These are phyloP conservation scores for Rhodotorula sp. DNA, from an alignment of 1,284 basidiomycete genomes.

Conservation along the genomic window DNA sequence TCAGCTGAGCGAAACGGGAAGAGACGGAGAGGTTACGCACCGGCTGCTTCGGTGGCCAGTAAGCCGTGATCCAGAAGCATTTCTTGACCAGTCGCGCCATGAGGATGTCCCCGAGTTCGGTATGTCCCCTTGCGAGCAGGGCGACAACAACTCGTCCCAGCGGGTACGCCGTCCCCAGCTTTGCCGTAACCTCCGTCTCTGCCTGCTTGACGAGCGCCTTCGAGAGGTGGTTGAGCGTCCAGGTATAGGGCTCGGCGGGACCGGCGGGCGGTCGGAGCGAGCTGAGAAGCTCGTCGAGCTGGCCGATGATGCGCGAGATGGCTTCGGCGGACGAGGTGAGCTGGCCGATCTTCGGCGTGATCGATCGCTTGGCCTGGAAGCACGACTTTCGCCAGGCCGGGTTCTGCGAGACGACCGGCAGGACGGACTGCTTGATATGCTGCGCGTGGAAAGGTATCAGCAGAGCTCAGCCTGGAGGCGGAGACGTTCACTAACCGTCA, in stretches of 20 bases:
- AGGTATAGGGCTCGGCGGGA: constrained; percentile 61
- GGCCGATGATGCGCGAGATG: constrained; percentile 66
- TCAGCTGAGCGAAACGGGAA: neutral
- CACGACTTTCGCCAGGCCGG: constrained; percentile 55
- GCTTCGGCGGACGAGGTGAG: constrained; percentile 73
- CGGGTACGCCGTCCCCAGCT: constrained; percentile 78
- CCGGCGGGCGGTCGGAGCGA: constrained; percentile 43
- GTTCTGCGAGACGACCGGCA: constrained; percentile 69
- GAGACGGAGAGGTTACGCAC: constrained; percentile 41
- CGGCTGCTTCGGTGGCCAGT: constrained; percentile 49
- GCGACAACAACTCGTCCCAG: constrained; percentile 73
- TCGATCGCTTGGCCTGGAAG: constrained; percentile 68
- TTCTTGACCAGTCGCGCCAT: constrained; percentile 81
- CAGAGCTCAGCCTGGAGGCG: neutral
- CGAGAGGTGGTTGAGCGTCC: constrained; percentile 78
- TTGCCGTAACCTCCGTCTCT: constrained; percentile 88
- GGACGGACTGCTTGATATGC: constrained; percentile 71
- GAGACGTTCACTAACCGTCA: constrained; percentile 60
- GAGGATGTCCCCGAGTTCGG: constrained; percentile 69
- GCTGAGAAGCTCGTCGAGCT: constrained; percentile 60
- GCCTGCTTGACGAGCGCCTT: constrained; percentile 90
- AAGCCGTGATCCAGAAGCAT: constrained; percentile 59
- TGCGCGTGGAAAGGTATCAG: constrained; percentile 44
- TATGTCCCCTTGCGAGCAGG: constrained; percentile 57
- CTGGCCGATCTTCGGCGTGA: constrained; percentile 88